These are phyloP conservation scores for Colletotrichum gloeosporioides DNA, from an alignment of 2,329 filamentous ascomycete genomes.

Conservation along the genomic window DNA sequence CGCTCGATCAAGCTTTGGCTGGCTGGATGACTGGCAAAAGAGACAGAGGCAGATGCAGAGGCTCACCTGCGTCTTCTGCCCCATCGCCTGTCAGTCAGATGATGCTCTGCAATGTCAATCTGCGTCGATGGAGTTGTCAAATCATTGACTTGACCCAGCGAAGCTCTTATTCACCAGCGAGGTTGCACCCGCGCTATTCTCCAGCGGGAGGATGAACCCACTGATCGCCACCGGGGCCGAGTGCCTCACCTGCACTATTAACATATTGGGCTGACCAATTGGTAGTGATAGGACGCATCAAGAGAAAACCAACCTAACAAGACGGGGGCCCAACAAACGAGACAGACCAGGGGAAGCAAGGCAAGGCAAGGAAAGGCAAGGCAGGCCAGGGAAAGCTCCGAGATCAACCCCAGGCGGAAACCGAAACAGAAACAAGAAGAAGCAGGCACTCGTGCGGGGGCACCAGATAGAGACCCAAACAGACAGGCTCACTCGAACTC, in stretches of 20 bases:
- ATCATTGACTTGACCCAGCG: slow-evolving; percentile 3
- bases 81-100: neutral
- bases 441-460: slow-evolving; percentile 3
- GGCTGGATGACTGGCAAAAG: neutral
- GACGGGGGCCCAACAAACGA: neutral
- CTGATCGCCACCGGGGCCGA: slow-evolving; percentile 20
- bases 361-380: neutral
- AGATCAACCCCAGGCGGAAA: neutral
- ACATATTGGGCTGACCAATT: slow-evolving; percentile 20
- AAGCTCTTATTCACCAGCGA: slow-evolving; percentile 9
- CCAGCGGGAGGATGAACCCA: slow-evolving; percentile 21
- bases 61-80: neutral
- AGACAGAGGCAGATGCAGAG: neutral
- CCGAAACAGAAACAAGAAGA: neutral
- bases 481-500: neutral
- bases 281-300: neutral
- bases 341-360: neutral
- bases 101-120: neutral
- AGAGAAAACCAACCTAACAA: slow-evolving; percentile 1
- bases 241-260: slow-evolving; percentile 25
- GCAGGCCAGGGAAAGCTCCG: slow-evolving; percentile 15
- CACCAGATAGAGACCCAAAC: neutral
- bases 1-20: neutral
- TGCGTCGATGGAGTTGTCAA: neutral
- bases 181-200: slow-evolving; percentile 22